Evolutionary conservation across 2,329 filamentous ascomycete genomes (phyloP).

Genomic region (Botrytis byssoidea): DNA sequence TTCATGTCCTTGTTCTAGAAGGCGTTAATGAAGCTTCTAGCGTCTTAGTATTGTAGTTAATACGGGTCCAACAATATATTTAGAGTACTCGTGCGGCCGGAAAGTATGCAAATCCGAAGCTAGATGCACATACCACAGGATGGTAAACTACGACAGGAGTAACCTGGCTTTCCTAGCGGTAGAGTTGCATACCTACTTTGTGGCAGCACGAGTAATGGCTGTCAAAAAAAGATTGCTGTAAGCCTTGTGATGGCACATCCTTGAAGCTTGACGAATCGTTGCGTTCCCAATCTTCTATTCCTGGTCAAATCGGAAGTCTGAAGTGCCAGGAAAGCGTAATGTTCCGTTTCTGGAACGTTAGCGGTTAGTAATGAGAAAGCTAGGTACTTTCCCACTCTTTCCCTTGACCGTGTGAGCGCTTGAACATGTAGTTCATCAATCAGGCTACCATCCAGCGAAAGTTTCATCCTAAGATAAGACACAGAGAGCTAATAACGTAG

Average conservation of each 20-base stretch:
- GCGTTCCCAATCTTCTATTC: background rate
- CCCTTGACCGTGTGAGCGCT: background rate
- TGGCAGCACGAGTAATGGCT: background rate
- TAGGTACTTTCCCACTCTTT: conserved; percentile 2
- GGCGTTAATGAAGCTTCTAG: conserved; percentile 21
- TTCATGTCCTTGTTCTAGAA: conserved; percentile 19
- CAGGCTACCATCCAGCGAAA: background rate
- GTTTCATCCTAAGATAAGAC: too few species aligned
- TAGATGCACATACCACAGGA: background rate
- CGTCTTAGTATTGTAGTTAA: background rate
- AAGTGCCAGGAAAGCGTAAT: background rate
- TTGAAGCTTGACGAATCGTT: background rate
- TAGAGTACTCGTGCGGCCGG: background rate
- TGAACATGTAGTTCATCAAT: conserved; percentile 1
- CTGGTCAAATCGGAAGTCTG: background rate
- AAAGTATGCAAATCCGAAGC: background rate
- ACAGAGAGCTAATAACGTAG: background rate
- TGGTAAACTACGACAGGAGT: background rate
- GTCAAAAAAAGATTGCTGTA: background rate
- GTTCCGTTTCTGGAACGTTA: background rate
- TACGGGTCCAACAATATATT: background rate
- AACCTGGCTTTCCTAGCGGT: background rate
- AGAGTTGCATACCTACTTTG: background rate
- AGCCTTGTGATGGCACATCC: background rate
- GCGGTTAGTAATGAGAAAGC: background rate